Evolutionary conservation across 1,139 yeast species (phyloP).

Genomic region (Geotrichum aggregatum): DNA sequence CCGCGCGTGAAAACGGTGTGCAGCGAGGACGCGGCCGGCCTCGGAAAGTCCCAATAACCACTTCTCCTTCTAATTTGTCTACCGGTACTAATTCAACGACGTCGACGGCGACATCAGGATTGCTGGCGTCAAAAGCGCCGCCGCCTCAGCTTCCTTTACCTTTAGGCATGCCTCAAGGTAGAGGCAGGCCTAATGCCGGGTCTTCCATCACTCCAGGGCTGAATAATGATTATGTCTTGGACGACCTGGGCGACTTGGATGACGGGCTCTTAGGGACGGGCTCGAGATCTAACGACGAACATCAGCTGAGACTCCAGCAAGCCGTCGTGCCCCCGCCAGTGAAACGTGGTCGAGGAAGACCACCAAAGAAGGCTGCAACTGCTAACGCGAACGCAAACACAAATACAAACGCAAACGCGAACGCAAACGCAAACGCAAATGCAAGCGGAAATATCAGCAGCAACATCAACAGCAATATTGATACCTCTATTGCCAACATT

Average conservation of each 20-base stretch:
- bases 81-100: too few relatives aligned
- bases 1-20: constrained; percentile 20
- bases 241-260: constrained; percentile 3
- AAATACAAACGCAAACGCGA: not conserved
- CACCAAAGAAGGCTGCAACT: too few relatives aligned
- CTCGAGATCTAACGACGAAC: constrained; percentile 9
- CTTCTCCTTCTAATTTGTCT: too few relatives aligned
- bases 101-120: too few relatives aligned
- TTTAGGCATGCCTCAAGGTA: too few relatives aligned
- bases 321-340: not conserved
- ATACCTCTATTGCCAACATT: too few relatives aligned
- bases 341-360: constrained; percentile 18
- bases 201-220: not conserved
- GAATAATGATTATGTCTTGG: not conserved
- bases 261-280: not conserved
- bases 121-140: too few relatives aligned
- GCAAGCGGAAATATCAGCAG: not conserved
- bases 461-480: not conserved
- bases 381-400: too few relatives aligned
- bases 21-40: constrained; percentile 21
- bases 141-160: constrained; percentile 4
- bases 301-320: not conserved
- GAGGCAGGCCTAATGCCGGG: too few relatives aligned
- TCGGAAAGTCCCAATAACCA: constrained; percentile 15
- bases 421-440: too few relatives aligned